phyloP scores from a whole-genome alignment of 2,329 filamentous ascomycete species.

The Bipolaris sorokiniana region DNA sequence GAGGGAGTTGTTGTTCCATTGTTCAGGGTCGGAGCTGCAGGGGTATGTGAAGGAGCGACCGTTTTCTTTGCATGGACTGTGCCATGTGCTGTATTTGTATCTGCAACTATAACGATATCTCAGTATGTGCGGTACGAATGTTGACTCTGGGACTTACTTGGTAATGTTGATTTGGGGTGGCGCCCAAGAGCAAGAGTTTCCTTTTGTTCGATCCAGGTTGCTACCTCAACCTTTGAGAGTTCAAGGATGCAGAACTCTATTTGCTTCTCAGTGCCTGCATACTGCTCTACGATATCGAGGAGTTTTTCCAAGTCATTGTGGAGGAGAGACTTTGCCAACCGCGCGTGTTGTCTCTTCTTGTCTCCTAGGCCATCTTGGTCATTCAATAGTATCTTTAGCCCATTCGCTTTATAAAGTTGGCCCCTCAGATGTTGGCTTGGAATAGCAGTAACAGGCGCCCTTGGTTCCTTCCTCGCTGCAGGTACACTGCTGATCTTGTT shows the following conservation, averaged over 20 bases:
- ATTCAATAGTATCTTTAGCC: conserved; percentile 19
- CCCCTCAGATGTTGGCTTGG: not conserved
- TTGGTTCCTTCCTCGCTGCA: not conserved
- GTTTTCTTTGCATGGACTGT: not conserved
- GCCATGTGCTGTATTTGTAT: not conserved
- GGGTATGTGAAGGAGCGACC: not conserved
- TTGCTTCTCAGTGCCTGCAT: conserved; percentile 17
- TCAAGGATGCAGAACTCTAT: not conserved
- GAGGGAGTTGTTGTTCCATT: not conserved
- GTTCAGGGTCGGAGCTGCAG: not conserved
- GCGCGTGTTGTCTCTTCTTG: conserved; percentile 18
- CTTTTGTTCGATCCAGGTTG: conserved; percentile 27
- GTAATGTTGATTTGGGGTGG: conserved; percentile 14
- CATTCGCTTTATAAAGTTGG: conserved; percentile 17
- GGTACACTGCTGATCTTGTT: not conserved
- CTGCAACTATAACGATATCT: not conserved
- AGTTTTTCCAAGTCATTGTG: conserved; percentile 13
- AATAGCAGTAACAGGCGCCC: not conserved
- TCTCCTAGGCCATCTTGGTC: conserved; percentile 7
- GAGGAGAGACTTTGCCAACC: conserved; percentile 9
- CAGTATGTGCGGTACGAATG: not conserved
- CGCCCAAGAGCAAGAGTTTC: conserved; percentile 29
- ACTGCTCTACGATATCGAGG: conserved; percentile 20
- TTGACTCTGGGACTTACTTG: not conserved
- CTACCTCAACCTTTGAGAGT: conserved; percentile 17